phyloP scores from a whole-genome alignment of 2,329 filamentous ascomycete genomes.

The Monilinia polystroma region DNA sequence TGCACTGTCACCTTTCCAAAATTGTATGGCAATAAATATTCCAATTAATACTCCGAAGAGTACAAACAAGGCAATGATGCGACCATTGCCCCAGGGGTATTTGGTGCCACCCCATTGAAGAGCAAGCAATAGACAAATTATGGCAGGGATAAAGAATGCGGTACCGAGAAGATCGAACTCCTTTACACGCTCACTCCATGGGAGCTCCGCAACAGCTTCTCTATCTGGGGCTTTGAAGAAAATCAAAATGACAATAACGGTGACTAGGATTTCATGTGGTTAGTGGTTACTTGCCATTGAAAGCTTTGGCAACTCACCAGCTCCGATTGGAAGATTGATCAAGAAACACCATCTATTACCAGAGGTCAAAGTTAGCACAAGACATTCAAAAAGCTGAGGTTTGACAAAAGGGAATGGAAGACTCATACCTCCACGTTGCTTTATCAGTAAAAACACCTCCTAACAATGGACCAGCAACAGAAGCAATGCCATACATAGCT shows the following conservation, averaged over 20 bases:
- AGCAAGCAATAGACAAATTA: conserved; percentile 44
- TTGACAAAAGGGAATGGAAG: not conserved
- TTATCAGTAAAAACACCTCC: conserved; percentile 40
- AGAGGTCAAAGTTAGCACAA: conserved; percentile 28
- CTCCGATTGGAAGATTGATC: conserved; percentile 38
- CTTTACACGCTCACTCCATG: conserved; percentile 37
- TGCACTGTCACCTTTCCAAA: conserved; percentile 43
- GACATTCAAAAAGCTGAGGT: conserved; percentile 7
- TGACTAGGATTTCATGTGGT: conserved; percentile 29
- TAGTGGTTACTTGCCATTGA: not conserved
- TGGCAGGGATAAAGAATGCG: conserved; percentile 41
- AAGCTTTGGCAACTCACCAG: conserved; percentile 19
- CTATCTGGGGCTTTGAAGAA: conserved; percentile 43
- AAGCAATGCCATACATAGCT: conserved; percentile 50
- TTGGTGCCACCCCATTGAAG: conserved; percentile 44
- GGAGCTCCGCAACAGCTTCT: conserved; percentile 41
- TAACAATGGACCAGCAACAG: conserved; percentile 36
- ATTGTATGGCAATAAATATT: conserved; percentile 41
- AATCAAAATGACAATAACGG: conserved; percentile 44
- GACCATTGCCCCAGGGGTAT: conserved; percentile 42
- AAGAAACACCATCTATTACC: conserved; percentile 38
- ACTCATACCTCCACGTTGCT: conserved; percentile 41
- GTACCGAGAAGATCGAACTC: conserved; percentile 43
- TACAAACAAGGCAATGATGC: conserved; percentile 42
- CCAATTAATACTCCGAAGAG: conserved; percentile 38